A percentile compares a stretch with the other conserved stretches of the same genome.
These are phyloP conservation scores for Cantharellus cinnabarinus DNA, from an alignment of 768 basidiomycete species.

Conservation along the genomic window DNA sequence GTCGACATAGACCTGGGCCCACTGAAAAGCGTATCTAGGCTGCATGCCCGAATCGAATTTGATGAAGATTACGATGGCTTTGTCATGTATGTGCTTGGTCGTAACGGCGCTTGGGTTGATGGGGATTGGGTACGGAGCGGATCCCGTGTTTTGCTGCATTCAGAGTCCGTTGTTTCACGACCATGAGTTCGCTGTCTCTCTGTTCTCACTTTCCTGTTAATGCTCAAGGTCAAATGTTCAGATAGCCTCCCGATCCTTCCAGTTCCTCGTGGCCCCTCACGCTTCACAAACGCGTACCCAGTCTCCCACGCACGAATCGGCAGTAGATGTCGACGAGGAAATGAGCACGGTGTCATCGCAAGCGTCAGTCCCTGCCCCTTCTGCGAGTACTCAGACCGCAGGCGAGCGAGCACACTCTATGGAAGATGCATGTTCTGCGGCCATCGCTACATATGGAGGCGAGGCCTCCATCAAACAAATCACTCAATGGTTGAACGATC, in stretches of 20 bases:
- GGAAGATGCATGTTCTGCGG: constrained; percentile 76
- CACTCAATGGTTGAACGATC: constrained; percentile 75
- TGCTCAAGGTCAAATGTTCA: constrained; percentile 72
- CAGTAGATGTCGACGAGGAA: neutral
- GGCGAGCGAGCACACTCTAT: constrained; percentile 82
- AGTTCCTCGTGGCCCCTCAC: constrained; percentile 77
- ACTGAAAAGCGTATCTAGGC: constrained; percentile 89
- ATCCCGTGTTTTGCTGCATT: constrained; percentile 74
- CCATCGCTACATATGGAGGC: constrained; percentile 60
- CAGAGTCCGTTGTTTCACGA: constrained; percentile 9
- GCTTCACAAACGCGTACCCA: neutral
- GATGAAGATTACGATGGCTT: constrained; percentile 80
- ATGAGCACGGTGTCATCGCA: neutral
- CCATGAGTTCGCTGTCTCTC: constrained; percentile 4
- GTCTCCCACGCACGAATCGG: neutral
- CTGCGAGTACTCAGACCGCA: constrained; percentile 36
- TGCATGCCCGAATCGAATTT: constrained; percentile 90
- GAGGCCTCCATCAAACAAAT: constrained; percentile 86
- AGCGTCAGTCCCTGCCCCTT: neutral
- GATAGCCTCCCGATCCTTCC: constrained; percentile 91
- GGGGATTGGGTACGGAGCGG: constrained; percentile 89
- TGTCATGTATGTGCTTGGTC: constrained; percentile 75
- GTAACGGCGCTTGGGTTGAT: constrained; percentile 97
- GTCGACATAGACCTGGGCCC: constrained; percentile 67
- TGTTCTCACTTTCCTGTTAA: constrained; percentile 5